A percentile compares a stretch with the other conserved stretches of the same genome.
phyloP scores from a whole-genome alignment of 139 green algal genomes.

The Haematococcus sp. region DNA sequence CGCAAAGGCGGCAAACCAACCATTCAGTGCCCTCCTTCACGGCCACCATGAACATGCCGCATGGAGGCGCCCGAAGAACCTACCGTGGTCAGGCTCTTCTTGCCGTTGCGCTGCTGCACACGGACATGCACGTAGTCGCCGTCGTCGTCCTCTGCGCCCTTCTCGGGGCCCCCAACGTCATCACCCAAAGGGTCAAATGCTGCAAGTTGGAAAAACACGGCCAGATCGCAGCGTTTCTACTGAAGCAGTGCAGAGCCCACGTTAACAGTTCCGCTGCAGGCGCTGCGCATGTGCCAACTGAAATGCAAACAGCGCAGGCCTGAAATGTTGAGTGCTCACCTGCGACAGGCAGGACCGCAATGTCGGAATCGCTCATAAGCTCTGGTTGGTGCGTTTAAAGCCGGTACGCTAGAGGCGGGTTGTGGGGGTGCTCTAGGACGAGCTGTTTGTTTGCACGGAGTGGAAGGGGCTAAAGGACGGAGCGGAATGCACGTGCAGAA shows the following conservation, averaged over 20 bases:
- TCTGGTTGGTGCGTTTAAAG: too few relatives aligned
- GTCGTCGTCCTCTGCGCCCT: slow-evolving; percentile 33
- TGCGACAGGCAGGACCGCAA: slow-evolving; percentile 16
- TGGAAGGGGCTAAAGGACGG: too few relatives aligned
- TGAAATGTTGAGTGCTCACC: slow-evolving; percentile 33
- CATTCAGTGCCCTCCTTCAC: neutral
- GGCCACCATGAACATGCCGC: neutral
- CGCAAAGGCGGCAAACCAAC: neutral
- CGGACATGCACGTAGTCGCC: slow-evolving; percentile 86
- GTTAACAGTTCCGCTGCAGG: neutral
- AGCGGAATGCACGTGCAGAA: too few relatives aligned
- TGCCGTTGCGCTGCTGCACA: slow-evolving; percentile 96
- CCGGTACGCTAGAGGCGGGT: too few relatives aligned
- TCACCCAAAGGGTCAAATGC: slow-evolving; percentile 33
- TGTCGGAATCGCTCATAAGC: slow-evolving; percentile 21
- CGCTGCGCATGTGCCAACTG: too few relatives aligned
- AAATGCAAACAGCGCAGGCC: neutral
- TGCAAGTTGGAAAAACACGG: too few relatives aligned
- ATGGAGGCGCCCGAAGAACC: neutral
- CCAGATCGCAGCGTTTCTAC: too few relatives aligned
- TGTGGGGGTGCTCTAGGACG: too few relatives aligned
- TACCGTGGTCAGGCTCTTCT: slow-evolving; percentile 93
- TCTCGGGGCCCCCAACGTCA: slow-evolving; percentile 20
- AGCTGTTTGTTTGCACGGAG: too few relatives aligned
- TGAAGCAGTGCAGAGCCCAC: neutral